Conservation (phyloP, 2,329 filamentous ascomycete species). For the Akanthomyces uredinophilus region DNA sequence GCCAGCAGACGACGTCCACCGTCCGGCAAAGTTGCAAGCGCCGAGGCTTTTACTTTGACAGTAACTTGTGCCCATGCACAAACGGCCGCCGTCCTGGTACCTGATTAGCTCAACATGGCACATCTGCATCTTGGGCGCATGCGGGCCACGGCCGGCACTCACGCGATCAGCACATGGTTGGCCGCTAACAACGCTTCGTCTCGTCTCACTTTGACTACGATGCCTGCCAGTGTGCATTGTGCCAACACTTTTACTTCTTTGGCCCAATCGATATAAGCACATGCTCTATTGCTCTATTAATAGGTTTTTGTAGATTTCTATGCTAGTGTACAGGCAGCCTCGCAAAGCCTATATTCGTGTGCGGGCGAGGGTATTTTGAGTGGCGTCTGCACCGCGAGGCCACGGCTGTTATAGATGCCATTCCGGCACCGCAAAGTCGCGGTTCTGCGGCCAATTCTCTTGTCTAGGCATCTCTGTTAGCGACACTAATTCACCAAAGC, state of each 20-base stretch:
- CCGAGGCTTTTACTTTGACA: not conserved
- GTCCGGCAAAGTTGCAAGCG: not conserved
- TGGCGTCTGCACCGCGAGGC: not conserved
- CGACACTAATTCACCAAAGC: not conserved
- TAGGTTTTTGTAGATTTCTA: not conserved
- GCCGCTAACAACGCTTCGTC: not conserved
- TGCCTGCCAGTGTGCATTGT: too few relatives aligned
- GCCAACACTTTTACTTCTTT: not conserved
- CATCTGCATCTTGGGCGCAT: not conserved
- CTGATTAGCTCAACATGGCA: constrained; percentile 11
- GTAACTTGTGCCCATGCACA: not conserved
- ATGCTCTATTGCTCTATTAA: not conserved
- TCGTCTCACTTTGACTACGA: not conserved
- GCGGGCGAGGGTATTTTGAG: not conserved
- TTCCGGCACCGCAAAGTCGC: constrained; percentile 37
- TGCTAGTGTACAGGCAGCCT: not conserved
- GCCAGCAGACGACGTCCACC: not conserved
- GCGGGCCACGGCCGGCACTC: not conserved
- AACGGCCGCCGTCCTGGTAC: not conserved
- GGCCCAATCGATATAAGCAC: not conserved
- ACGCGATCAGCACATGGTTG: not conserved
- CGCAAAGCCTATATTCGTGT: not conserved
- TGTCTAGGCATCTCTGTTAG: constrained; percentile 23
- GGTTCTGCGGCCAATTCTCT: constrained; percentile 36
- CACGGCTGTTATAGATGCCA: constrained; percentile 31